Conservation (phyloP, 805 yeast genomes). For the Barnettozyma sucrosica region DNA sequence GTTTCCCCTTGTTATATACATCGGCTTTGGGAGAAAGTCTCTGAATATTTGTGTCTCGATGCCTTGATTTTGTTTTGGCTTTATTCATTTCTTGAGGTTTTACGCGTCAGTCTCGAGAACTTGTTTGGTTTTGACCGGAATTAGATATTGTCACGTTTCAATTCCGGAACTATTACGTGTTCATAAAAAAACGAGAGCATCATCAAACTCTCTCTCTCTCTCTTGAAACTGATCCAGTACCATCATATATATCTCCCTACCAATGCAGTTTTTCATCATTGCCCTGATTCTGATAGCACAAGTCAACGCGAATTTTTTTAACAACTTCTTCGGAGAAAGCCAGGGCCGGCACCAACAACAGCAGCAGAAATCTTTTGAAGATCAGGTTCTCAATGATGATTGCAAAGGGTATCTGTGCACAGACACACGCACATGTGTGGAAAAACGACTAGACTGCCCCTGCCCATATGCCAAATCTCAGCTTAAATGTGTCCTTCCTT, state of each 20-base stretch:
- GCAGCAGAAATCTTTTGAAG: slow-evolving; percentile 33
- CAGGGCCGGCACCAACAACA: slow-evolving; percentile 36
- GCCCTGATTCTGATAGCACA: slow-evolving; percentile 8
- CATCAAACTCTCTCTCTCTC: too few relatives aligned
- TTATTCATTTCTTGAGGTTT: neutral
- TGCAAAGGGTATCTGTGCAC: slow-evolving; percentile 76
- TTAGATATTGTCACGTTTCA: neutral
- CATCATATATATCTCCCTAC: neutral
- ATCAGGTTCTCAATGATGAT: slow-evolving; percentile 30
- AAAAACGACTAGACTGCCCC: slow-evolving; percentile 67
- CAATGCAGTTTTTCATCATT: neutral
- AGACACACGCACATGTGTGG: slow-evolving; percentile 76
- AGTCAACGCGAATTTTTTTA: slow-evolving; percentile 36
- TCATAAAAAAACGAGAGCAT: neutral
- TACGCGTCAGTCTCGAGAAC: neutral
- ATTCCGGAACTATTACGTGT: neutral
- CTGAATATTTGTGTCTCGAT: neutral
- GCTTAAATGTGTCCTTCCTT: slow-evolving; percentile 72
- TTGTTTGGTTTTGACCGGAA: slow-evolving; percentile 1
- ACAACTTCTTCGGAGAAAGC: slow-evolving; percentile 34
- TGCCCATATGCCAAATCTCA: slow-evolving; percentile 88
- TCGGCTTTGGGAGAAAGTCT: slow-evolving; percentile 23
- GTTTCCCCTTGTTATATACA: slow-evolving; percentile 72
- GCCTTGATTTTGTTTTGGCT: neutral
- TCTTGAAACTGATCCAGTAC: too few relatives aligned